Conservation (phyloP, 1,139 yeast species). For the Geotrichum aggregatum region DNA sequence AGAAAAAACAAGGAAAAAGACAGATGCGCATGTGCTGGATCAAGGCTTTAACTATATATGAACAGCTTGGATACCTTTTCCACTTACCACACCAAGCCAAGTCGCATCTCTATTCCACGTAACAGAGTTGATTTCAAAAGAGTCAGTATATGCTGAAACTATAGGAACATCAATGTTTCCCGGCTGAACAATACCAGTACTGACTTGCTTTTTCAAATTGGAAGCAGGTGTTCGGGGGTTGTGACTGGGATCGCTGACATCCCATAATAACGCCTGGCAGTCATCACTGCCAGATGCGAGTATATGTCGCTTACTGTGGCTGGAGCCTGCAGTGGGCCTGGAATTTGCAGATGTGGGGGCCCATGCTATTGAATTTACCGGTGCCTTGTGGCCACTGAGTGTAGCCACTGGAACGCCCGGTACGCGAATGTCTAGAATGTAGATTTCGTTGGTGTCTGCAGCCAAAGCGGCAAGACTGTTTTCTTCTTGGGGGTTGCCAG, state of each 20-base stretch:
- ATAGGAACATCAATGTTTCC: conserved; percentile 31
- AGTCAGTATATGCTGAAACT: conserved; percentile 54
- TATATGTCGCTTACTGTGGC: conserved; percentile 40
- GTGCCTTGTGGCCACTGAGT: conserved; percentile 62
- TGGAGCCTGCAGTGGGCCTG: conserved; percentile 20
- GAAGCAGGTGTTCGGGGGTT: conserved; percentile 21
- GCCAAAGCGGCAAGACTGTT: conserved; percentile 83
- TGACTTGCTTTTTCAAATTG: not conserved
- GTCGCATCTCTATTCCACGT: conserved; percentile 71
- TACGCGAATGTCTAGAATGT: conserved; percentile 76
- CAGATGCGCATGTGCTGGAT: not conserved
- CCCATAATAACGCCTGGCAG: conserved; percentile 87
- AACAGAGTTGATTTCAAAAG: conserved; percentile 67
- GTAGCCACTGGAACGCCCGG: conserved; percentile 77
- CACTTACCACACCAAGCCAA: conserved; percentile 79
- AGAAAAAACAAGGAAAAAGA: too few relatives aligned
- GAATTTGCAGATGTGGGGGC: conserved; percentile 53
- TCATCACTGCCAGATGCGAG: conserved; percentile 83
- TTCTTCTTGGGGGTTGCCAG: conserved; percentile 72
- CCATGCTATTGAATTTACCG: conserved; percentile 77
- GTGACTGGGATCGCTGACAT: conserved; percentile 42
- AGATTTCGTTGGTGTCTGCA: conserved; percentile 60
- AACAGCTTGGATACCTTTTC: conserved; percentile 76
- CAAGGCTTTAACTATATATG: conserved; percentile 37
- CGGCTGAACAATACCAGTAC: not conserved